Evolutionary conservation across 2,329 filamentous ascomycete species (phyloP).

Genomic region (Xylaria sp.): DNA sequence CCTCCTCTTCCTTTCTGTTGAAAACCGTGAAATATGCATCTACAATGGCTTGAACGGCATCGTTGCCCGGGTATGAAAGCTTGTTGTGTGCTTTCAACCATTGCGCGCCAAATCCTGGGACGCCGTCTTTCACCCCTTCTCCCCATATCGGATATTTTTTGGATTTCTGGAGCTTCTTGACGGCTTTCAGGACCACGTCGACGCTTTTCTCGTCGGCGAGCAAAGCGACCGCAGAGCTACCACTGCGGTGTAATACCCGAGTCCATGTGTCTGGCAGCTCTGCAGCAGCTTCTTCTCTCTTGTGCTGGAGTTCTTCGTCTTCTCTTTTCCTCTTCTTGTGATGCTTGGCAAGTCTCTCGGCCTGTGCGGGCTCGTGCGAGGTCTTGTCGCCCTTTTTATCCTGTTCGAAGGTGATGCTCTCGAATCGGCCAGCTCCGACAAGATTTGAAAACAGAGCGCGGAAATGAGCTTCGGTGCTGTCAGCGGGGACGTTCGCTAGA

Average conservation of each 20-base stretch:
- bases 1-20: conserved; percentile 74
- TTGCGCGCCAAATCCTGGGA: conserved; percentile 66
- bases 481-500: conserved; percentile 87
- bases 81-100: conserved; percentile 74
- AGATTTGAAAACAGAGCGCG: conserved; percentile 78
- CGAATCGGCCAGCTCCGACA: conserved; percentile 80
- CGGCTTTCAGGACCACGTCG: conserved; percentile 79
- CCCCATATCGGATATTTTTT: conserved; percentile 76
- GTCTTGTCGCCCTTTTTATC: conserved; percentile 56
- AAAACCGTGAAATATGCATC: conserved; percentile 91
- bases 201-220: conserved; percentile 86
- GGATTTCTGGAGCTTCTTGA: conserved; percentile 68
- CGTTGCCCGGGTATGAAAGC: conserved; percentile 75
- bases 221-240: conserved; percentile 81
- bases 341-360: conserved; percentile 52
- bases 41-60: conserved; percentile 74
- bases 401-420: conserved; percentile 79
- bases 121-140: conserved; percentile 65
- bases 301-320: conserved; percentile 53
- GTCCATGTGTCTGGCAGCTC: conserved; percentile 79
- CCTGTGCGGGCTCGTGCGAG: conserved; percentile 58
- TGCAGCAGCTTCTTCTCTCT: conserved; percentile 66
- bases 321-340: conserved; percentile 63
- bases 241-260: conserved; percentile 74
- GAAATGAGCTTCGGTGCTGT: conserved; percentile 81